Conservation (phyloP, 371 early-diverging fungal genomes). For the Haplosporangium sp. region DNA sequence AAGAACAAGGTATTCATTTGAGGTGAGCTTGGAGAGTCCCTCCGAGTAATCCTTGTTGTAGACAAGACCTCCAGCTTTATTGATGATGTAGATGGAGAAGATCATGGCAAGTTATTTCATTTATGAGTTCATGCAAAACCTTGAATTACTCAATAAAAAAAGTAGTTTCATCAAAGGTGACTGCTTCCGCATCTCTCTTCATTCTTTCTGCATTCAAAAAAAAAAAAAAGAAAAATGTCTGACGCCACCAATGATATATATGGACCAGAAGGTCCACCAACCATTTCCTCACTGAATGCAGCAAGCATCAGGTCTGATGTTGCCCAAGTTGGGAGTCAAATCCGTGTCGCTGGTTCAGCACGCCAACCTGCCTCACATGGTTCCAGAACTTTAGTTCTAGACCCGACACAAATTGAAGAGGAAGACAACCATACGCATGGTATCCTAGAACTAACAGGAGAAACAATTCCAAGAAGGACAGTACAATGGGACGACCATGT, state of each 20-base stretch:
- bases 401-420: constrained; percentile 36
- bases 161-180: neutral
- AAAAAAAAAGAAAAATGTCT: constrained; percentile 2
- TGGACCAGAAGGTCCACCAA: constrained; percentile 26
- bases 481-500: constrained; percentile 89
- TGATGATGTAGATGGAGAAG: constrained; percentile 93
- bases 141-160: neutral
- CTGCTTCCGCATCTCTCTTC: neutral
- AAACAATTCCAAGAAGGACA: constrained; percentile 58
- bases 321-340: neutral
- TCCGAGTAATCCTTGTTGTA: constrained; percentile 92
- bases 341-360: constrained; percentile 26
- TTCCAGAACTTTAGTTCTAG: constrained; percentile 47
- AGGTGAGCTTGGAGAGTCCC: constrained; percentile 84
- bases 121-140: neutral
- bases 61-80: constrained; percentile 96
- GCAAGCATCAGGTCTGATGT: neutral
- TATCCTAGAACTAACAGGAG: constrained; percentile 66
- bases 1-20: constrained; percentile 95
- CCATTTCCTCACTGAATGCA: constrained; percentile 11
- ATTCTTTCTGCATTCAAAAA: neutral
- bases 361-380: constrained; percentile 45
- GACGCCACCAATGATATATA: constrained; percentile 36
- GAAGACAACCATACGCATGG: constrained; percentile 56
- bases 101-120: constrained; percentile 69